Base-by-base conservation (phyloP, 2,329 filamentous ascomycete species). In the Colletotrichum camelliae region DNA sequence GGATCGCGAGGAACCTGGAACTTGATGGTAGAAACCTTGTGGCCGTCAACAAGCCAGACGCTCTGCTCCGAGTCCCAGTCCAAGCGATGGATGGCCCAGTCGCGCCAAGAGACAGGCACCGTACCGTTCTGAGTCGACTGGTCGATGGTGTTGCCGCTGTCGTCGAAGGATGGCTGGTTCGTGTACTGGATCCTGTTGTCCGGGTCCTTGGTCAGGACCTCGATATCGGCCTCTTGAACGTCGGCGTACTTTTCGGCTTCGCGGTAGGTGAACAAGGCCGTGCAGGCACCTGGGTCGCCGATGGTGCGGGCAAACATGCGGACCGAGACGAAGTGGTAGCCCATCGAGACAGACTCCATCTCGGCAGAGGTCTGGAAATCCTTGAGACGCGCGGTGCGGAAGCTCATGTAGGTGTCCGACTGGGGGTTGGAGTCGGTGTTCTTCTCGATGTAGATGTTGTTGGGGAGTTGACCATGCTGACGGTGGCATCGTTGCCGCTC, bases 11-110 rank as follows among this genome's bases (percentile, higher is more conserved):
- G 91, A 16, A 89, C 88, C 74, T 91, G 89, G 79, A 91, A 91
- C 5, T 84, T 85, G 77, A 91, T 91, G 27, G 84, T 87, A 3
- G 89, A 88, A 3, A 88, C 85, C 78, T 89, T 82, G 48, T 85
- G 80, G 37, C 87, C 88, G 78, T 92, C 85, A 24, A 91, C 85
- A 77, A 87, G 92, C 91, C 91, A 93, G 27, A 87, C 87, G 70
- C 87, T 91, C 64, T 85, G 81, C 24, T 85, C 83, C 0, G 88
- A 86, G 2, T 88, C 87, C 91, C 91, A 93, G 81, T 93, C 91
- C 60, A 93, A 86, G 29, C 91, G 86, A 80, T 93, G 89, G 4
- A 88, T 88, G 29, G 89, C 87, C 90, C 91, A 93, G 33, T 89
- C 85, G 65, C 88, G 85, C 89, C 90, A 92, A 33, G 82, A 77